Evolutionary conservation across 2,329 filamentous ascomycete genomes (phyloP).

Genomic region (Phialophora chinensis): DNA sequence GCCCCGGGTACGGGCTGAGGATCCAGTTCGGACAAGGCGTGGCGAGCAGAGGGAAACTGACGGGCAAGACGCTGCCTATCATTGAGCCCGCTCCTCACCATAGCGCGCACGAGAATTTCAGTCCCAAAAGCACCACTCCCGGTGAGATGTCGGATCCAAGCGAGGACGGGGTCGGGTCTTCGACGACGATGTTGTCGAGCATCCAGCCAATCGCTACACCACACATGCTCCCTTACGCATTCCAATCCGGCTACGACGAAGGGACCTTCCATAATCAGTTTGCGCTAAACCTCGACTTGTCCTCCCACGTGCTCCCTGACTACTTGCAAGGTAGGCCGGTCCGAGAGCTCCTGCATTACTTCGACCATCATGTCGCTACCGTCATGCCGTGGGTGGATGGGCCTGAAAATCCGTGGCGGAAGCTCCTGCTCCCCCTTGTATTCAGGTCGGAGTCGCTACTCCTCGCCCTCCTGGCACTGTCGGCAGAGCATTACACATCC

Average conservation of each 20-base stretch:
- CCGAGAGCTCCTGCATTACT: constrained; percentile 40
- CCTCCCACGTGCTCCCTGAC: constrained; percentile 12
- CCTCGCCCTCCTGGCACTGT: constrained; percentile 40
- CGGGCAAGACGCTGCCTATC: constrained; percentile 34
- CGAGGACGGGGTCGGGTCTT: constrained; percentile 5
- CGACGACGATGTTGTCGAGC: neutral
- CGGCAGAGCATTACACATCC: constrained; percentile 38
- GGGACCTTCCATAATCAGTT: constrained; percentile 21
- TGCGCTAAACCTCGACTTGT: constrained; percentile 25
- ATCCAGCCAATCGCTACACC: constrained; percentile 13
- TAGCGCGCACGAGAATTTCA: constrained; percentile 2
- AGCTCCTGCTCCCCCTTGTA: constrained; percentile 41
- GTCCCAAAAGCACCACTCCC: constrained; percentile 5
- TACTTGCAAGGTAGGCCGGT: constrained; percentile 23
- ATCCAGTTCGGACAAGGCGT: constrained; percentile 47
- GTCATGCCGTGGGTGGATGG: constrained; percentile 42
- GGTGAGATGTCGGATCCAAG: constrained; percentile 5
- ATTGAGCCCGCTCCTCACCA: constrained; percentile 17
- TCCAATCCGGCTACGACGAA: constrained; percentile 19
- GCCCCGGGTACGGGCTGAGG: constrained; percentile 45
- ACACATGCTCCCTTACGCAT: constrained; percentile 5
- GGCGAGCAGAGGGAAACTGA: constrained; percentile 33
- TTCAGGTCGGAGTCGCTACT: constrained; percentile 38
- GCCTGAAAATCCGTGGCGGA: constrained; percentile 40
- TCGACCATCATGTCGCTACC: constrained; percentile 36